Percentiles rank a stretch among this genome's conserved stretches.
Evolutionary conservation across 805 yeast genomes (phyloP).

Genomic region (Candida nemodendra): DNA sequence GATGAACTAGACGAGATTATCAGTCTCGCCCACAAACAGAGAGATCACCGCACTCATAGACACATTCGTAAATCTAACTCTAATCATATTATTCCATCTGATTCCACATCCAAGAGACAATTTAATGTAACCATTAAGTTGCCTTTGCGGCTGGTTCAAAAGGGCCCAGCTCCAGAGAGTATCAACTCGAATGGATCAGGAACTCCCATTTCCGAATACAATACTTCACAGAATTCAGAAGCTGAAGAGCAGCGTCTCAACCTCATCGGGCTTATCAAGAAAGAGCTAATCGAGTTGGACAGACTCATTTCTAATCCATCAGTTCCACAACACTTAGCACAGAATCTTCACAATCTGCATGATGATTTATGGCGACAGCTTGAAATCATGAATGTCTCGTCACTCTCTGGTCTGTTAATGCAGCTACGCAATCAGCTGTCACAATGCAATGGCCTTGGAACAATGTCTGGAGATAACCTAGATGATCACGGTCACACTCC

Average conservation of each 20-base stretch:
- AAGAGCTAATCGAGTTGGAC: constrained; percentile 6
- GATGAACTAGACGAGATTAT: constrained; percentile 19
- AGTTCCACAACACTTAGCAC: constrained; percentile 10
- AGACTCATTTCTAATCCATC: constrained; percentile 11
- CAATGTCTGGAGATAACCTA: no score
- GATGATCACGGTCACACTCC: not conserved
- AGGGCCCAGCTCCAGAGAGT: no score
- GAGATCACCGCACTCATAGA: no score
- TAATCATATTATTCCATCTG: not conserved
- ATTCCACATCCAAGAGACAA: not conserved
- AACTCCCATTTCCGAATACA: no score
- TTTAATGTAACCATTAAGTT: constrained; percentile 12
- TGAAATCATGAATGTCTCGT: constrained; percentile 9
- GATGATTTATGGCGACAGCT: constrained; percentile 11
- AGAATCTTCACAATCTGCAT: constrained; percentile 8
- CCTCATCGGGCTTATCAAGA: constrained; percentile 7
- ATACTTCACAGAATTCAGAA: no score
- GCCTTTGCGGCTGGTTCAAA: constrained; percentile 3
- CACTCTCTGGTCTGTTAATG: constrained; percentile 9
- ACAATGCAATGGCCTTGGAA: constrained; percentile 6
- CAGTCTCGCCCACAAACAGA: constrained; percentile 12
- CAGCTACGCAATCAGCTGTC: constrained; percentile 12
- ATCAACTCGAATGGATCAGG: no score
- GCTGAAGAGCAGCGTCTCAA: no score
- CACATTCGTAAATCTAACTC: not conserved